Base-by-base conservation (phyloP, 495 filamentous ascomycete genomes). In the Cercophora scortea region DNA sequence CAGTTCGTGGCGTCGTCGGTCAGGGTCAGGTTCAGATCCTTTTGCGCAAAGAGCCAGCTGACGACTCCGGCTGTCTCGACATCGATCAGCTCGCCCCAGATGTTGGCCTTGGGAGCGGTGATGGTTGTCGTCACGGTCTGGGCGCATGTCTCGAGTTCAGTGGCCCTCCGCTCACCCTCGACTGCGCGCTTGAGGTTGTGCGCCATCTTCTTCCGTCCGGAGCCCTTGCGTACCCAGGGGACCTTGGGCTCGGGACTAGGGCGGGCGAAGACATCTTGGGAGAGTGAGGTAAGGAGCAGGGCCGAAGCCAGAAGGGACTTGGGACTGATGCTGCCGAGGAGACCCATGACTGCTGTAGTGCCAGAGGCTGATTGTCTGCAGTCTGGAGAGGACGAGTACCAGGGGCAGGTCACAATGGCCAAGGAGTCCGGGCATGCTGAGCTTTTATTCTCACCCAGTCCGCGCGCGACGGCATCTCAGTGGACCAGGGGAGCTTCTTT, bases 11-110 rank as follows among this genome's bases (percentile, higher is more conserved):
- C 70, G 5, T 65, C 50, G 8, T 60, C 61, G 44, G 52, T 55
- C 0, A 41, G 16, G 16, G 70, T 73, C 48, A 73, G 51, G 53
- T 73, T 72, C 15, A 73, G 56, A 11, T 70, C 61, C 8, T 49
- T 32, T 25, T 62, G 58, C 8, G 58, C 56, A 55, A 65, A 66
- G 17, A 73, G 58, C 58, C 61, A 72, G n/a, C 58, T 52, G 9
- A 66, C 55, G 19, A 73, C 61, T 1, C 49, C 47, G 1, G 60
- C 59, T 8, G 58, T 56, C 53, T 73, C 70, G n/a, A 60, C 46
- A 19, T 65, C 61, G 4, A 42, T 62, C 40, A 73, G 50, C 25
- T 48, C 51, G 3, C 36, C 56, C 69, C 65, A 74, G 41, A 64
- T 50, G 57, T 74, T 74, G 25, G 58, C 13, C 57, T 71, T 73